These are phyloP conservation scores for Colletotrichum sp. DNA, from an alignment of 2,329 filamentous ascomycete genomes.

Conservation along the genomic window DNA sequence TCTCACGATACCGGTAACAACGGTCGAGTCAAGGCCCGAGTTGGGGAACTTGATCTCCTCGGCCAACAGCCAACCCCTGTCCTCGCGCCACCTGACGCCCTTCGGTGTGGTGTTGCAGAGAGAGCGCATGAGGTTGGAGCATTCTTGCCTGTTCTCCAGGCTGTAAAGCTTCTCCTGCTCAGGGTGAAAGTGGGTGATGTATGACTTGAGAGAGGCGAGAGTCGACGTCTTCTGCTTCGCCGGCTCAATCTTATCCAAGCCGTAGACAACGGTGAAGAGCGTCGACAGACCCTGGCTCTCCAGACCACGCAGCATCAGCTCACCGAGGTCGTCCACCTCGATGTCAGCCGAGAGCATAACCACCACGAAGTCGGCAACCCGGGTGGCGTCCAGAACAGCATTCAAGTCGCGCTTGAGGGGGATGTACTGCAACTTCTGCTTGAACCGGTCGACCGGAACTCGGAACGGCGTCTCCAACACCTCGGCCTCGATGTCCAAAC, in stretches of 20 bases:
- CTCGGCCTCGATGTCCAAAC: conserved; percentile 77
- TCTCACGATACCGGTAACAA: conserved; percentile 84
- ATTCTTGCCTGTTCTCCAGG: conserved; percentile 87
- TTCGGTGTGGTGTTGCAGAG: conserved; percentile 92
- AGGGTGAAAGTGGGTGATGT: conserved; percentile 93
- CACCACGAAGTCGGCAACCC: conserved; percentile 89
- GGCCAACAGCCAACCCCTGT: conserved; percentile 92
- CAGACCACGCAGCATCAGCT: conserved; percentile 83
- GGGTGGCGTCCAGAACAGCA: conserved; percentile 82
- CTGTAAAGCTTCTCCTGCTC: conserved; percentile 90
- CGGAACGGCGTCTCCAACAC: conserved; percentile 64
- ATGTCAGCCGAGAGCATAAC: conserved; percentile 82
- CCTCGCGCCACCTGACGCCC: conserved; percentile 93
- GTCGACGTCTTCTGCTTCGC: conserved; percentile 80
- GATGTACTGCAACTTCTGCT: conserved; percentile 90
- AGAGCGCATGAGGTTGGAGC: conserved; percentile 86
- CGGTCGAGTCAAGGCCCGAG: conserved; percentile 63
- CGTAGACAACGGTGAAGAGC: conserved; percentile 83
- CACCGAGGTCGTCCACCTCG: conserved; percentile 84
- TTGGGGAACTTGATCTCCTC: conserved; percentile 80
- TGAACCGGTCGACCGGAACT: conserved; percentile 86
- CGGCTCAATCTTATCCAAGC: conserved; percentile 78
- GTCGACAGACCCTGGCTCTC: conserved; percentile 96
- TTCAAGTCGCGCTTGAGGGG: conserved; percentile 75
- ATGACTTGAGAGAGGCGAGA: conserved; percentile 84